Evolutionary conservation across 2,329 filamentous ascomycete species (phyloP), one percentile per base, ranked within the genome.

Genomic region (Pseudogymnoascus sp.): DNA sequence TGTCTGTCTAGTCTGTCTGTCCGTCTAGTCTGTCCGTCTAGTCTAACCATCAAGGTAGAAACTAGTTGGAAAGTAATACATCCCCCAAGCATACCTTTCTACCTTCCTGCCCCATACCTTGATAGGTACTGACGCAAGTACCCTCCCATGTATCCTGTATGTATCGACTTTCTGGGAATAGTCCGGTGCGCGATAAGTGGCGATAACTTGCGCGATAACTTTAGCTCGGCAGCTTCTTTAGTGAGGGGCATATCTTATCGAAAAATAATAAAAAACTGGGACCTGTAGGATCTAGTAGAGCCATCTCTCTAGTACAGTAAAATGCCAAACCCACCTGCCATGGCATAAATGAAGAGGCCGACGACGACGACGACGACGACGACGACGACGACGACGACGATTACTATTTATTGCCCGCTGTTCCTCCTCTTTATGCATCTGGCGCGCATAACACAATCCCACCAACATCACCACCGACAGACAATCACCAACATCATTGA

Each of bases 61-160:
- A 31, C 21, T 21, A 21, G 21, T 21, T 21, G 29, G 7, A 31
- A 31, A 31, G 29, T 31, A 31, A 31, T 7, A 31, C 29, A 31
- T 31, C 29, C 29, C 29, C 29, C 2, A 31, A 31, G 7, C 7
- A 31, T 10, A 31, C 29, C 29, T 7, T 10, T 40, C 37, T 40
- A 40, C 37, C n/a, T 40, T 14, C 37, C n/a, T 18, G 5, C 11
- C 18, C 7, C 42, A 47, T 5, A 47, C 42, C 42, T 47, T 47
- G 42, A 47, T 47, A 47, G 42, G 42, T 47, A 47, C 42, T 47
- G 42, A 47, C 42, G 18, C 42, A 47, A 47, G 42, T 47, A 47
- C 11, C 6, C 10, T 5, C 4, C 10, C 18, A 47, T 47, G 42
- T 47, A 47, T 47, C 42, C 18, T 14, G 42, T 47, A 47, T 3